Conservation (phyloP, 139 green algal genomes). For the Chlamydomonas incerta region DNA sequence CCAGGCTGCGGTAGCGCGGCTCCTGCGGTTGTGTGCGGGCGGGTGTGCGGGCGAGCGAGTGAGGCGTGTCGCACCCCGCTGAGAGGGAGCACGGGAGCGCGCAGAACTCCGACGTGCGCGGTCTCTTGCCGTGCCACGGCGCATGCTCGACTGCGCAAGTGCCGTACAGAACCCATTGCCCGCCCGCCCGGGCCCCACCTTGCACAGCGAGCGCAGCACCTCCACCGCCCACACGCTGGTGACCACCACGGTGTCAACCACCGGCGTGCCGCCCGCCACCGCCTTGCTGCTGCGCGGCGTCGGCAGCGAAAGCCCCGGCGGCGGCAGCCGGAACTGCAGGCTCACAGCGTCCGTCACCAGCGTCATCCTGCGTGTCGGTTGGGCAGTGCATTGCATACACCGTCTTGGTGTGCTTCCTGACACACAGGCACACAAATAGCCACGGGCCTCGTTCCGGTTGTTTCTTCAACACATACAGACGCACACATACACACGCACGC, state of each 20-base stretch:
- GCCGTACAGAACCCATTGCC: not conserved
- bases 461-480: no score
- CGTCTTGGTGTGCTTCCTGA: no score
- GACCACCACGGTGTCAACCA: constrained; percentile 77
- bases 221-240: constrained; percentile 88
- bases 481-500: no score
- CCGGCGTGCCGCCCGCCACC: constrained; percentile 67
- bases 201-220: constrained; percentile 75
- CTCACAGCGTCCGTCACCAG: constrained; percentile 80
- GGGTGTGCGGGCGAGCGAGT: not conserved
- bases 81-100: no score
- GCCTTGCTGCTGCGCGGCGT: constrained; percentile 40
- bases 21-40: constrained; percentile 3
- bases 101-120: no score
- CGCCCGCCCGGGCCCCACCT: constrained; percentile 49
- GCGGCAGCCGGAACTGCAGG: constrained; percentile 85
- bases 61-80: no score
- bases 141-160: no score
- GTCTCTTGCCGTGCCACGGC: no score
- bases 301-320: constrained; percentile 65
- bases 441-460: no score
- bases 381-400: no score
- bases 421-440: no score
- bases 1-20: constrained; percentile 62
- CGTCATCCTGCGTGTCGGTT: constrained; percentile 45